phyloP scores from a whole-genome alignment of 495 filamentous ascomycete species.

The Glonium stellatum region DNA sequence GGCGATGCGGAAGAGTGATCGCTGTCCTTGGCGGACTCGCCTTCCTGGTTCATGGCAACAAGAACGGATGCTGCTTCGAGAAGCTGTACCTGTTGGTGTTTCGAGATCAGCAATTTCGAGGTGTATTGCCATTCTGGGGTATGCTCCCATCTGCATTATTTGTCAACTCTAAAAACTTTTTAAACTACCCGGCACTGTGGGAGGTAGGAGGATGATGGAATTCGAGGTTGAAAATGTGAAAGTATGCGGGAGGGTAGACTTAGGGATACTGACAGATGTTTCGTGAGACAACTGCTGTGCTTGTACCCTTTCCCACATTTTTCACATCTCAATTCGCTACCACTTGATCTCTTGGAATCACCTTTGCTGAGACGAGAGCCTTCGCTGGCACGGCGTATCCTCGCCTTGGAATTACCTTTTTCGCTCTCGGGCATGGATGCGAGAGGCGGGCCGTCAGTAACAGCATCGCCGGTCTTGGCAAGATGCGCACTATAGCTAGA shows the following conservation, averaged over 20 bases:
- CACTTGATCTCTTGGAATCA: conserved; percentile 65
- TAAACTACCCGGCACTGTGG: conserved; percentile 30
- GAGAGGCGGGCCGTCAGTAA: conserved; percentile 43
- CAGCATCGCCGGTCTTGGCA: conserved; percentile 31
- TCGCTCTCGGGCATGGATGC: conserved; percentile 31
- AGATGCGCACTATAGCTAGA: conserved; percentile 14
- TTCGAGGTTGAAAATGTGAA: conserved; percentile 25
- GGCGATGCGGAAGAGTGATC: conserved; percentile 79
- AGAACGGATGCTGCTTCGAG: conserved; percentile 93
- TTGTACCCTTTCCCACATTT: conserved; percentile 99
- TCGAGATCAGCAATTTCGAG: conserved; percentile 96
- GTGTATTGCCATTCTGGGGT: conserved; percentile 97
- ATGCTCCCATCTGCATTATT: conserved; percentile 85
- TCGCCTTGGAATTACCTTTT: conserved; percentile 51
- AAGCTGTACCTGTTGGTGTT: conserved; percentile 98
- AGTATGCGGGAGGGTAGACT: conserved; percentile 24
- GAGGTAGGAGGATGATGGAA: conserved; percentile 9
- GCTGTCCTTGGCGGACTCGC: conserved; percentile 55
- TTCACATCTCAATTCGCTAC: conserved; percentile 86
- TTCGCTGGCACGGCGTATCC: conserved; percentile 77
- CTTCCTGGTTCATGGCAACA: conserved; percentile 78
- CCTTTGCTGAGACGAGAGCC: conserved; percentile 69
- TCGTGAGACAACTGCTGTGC: conserved; percentile 99
- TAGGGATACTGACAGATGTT: conserved; percentile 95
- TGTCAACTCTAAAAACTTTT: conserved; percentile 44